Percentiles rank a stretch among this genome's conserved stretches.
phyloP scores from a whole-genome alignment of 2,329 filamentous ascomycete genomes.

The Fusarium albidum region DNA sequence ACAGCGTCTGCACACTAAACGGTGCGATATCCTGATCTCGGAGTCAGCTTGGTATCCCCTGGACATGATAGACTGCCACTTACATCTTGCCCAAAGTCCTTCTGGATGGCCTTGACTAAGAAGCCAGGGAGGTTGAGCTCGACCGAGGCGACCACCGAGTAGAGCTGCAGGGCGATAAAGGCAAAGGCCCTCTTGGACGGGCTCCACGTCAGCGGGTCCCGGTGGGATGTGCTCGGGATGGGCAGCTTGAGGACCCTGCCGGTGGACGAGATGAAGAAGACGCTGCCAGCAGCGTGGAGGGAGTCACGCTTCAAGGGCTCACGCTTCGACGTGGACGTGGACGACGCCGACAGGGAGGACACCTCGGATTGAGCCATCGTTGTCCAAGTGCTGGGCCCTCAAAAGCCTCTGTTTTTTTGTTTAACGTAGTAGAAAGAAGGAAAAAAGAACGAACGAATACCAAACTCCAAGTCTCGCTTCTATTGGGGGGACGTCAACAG shows the following conservation, averaged over 20 bases:
- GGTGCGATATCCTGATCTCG: conserved; percentile 6
- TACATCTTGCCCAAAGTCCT: conserved; percentile 17
- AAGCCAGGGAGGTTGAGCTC: conserved; percentile 23
- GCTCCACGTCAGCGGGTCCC: conserved; percentile 32
- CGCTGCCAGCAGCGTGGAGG: conserved; percentile 35
- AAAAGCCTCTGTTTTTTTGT: too few species aligned
- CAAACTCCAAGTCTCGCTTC: too few species aligned
- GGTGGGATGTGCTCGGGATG: conserved; percentile 26
- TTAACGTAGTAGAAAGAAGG: too few species aligned
- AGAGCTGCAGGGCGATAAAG: conserved; percentile 13
- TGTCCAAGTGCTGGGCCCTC: too few species aligned
- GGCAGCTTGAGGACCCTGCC: conserved; percentile 28
- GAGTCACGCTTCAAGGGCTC: conserved; percentile 26
- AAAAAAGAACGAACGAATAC: too few species aligned
- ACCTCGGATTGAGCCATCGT: too few species aligned
- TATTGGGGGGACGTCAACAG: too few species aligned
- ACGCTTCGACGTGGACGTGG: too few species aligned
- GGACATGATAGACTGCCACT: not conserved
- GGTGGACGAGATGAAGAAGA: conserved; percentile 32
- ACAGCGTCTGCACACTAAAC: not conserved
- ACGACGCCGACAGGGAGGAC: not conserved
- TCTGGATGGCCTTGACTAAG: not conserved
- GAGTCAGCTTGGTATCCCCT: not conserved
- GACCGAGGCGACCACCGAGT: conserved; percentile 15
- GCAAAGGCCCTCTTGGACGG: conserved; percentile 11